phyloP scores from a whole-genome alignment of 2,329 filamentous ascomycete species.

The Scedosporium minutisporum region DNA sequence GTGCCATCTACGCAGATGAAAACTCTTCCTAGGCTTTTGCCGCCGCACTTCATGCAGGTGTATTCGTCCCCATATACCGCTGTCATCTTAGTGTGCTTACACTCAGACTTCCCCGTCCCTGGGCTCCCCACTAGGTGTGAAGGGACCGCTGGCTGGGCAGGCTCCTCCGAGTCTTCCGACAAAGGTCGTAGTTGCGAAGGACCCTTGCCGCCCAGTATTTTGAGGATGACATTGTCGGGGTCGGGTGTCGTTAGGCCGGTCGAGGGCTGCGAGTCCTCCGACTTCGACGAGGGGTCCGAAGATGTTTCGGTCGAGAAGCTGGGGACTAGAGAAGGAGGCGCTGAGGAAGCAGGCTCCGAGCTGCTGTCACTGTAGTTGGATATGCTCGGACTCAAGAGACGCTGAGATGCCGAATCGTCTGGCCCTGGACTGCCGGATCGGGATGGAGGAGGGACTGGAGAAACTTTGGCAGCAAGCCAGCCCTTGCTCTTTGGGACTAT shows the following conservation, averaged over 20 bases:
- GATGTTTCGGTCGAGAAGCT: neutral
- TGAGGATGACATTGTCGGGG: neutral
- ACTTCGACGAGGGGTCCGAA: neutral
- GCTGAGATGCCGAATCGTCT: conserved; percentile 2
- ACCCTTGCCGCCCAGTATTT: neutral
- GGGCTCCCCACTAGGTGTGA: neutral
- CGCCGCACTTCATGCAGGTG: neutral
- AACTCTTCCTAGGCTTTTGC: neutral
- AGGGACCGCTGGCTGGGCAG: neutral
- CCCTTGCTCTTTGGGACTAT: neutral
- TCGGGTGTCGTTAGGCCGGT: conserved; percentile 4
- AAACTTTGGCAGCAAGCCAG: neutral
- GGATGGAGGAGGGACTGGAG: neutral
- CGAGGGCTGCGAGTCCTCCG: neutral
- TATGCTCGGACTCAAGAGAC: neutral
- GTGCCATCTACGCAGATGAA: neutral
- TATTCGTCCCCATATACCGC: neutral
- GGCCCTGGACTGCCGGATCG: neutral
- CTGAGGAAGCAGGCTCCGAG: neutral
- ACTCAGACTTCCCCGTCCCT: neutral
- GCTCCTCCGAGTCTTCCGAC: neutral
- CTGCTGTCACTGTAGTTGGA: neutral
- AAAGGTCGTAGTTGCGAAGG: too few relatives aligned
- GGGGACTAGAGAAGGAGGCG: neutral
- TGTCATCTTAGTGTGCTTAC: neutral